phyloP scores from a whole-genome alignment of 805 yeast species.

The Candida koratica region DNA sequence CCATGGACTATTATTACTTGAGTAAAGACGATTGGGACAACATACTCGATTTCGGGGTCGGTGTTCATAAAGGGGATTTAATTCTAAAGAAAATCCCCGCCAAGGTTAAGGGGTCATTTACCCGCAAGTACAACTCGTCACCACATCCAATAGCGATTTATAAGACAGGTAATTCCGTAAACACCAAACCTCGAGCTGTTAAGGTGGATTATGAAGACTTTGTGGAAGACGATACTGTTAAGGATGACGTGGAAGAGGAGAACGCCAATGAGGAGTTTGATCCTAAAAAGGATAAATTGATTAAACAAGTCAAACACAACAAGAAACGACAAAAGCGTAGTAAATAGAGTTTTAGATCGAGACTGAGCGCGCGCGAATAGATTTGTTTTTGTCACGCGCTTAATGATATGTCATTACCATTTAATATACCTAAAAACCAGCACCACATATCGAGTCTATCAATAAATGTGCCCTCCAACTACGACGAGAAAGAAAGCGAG shows the following conservation, averaged over 20 bases:
- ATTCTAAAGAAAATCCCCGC: constrained; percentile 64
- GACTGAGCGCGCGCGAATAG: background rate
- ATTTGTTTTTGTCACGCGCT: constrained; percentile 1
- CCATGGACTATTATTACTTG: constrained; percentile 80
- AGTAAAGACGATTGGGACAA: constrained; percentile 92
- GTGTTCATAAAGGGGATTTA: constrained; percentile 39
- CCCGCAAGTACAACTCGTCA: constrained; percentile 71
- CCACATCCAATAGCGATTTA: constrained; percentile 84
- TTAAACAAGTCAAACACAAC: constrained; percentile 48
- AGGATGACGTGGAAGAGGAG: constrained; percentile 41
- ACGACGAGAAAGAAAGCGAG: background rate
- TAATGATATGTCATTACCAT: constrained; percentile 3
- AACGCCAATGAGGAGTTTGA: constrained; percentile 46
- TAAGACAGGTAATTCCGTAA: constrained; percentile 62
- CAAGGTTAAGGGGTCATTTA: constrained; percentile 77
- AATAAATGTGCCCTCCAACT: constrained; percentile 2
- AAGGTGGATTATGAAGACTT: constrained; percentile 72
- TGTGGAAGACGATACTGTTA: constrained; percentile 53
- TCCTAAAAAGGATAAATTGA: constrained; percentile 55
- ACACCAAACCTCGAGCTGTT: constrained; percentile 18
- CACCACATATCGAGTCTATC: constrained; percentile 17
- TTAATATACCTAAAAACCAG: constrained; percentile 31
- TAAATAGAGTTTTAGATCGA: constrained; percentile 1
- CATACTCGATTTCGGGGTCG: constrained; percentile 79
- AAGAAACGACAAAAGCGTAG: constrained; percentile 11